Base-by-base conservation (phyloP, 140 eudicot genomes). In the Cichorium intybus region DNA sequence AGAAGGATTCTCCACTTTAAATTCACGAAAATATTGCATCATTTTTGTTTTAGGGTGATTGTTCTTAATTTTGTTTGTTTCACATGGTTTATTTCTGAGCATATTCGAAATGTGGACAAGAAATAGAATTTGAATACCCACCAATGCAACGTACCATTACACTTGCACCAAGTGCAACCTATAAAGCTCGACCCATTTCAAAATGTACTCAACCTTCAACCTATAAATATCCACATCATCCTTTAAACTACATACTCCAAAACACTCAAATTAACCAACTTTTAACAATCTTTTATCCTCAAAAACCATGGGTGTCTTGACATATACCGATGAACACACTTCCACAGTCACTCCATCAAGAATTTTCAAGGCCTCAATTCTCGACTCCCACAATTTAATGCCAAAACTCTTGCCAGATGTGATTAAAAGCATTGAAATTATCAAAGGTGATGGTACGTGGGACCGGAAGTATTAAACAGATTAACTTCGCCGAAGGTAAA, bases 391-490 rank as follows among this genome's bases (percentile, higher is more conserved):
- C 33, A 52, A 66, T 43, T 49, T 66, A 26, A 66, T 66, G 62
- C 72, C 62, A 23, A 52, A 66, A 52, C 41, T 66, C 62, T 66
- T 66, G 62, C 71, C 60, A 9, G 49, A 65, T 21, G 60, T 47
- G 6, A 33, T 65, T 2, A 29, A 50, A 24, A 65, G 72, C 17
- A 20, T 66, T 6, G 53, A 66, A 4, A 2, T 66, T 37, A 60
- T 60, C 41, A 50, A 52, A 52, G 72, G 62, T 7, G 72, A 66
- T 15, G 72, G 72, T n/a, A n/a, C n/a, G n/a, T 12, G 72, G 62
- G 31, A 24, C 34, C 1, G 72, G 72, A 33, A 52, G 51, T 26
- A 34, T 66, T 56, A 35, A 66, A 41, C 62, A 52, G 12, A 52
- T 66, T 26, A 52, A 66, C 53, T 47, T 52, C 16, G 64, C 26